Base-by-base conservation (phyloP, 306 rosid species). In the Cicer arietinum region DNA sequence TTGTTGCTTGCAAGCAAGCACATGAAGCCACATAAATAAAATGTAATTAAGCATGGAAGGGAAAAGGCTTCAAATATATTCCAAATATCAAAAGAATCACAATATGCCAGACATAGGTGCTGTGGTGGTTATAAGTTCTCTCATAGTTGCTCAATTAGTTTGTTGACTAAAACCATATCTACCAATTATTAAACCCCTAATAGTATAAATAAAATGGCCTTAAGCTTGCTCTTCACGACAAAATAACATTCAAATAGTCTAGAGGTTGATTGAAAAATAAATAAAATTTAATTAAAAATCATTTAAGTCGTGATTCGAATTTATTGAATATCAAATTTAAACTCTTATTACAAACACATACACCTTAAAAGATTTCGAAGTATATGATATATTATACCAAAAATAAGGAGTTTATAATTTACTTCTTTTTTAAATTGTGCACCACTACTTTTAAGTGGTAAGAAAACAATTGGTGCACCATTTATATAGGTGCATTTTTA, bases 41-140 rank as follows among this genome's bases (percentile, higher is more conserved):
- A 1, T 58, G 7, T 42, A 40, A 48, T 50, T 51, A 14, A 51
- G 70, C 67, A 47, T 35, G 59, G 64, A 56, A 41, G 4, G 39
- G 65, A 37, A 59, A 51, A 17, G 25, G 67, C n/a, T 77, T 67
- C 58, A 45, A 39, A n/a, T 74, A 42, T 58, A 51, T 73, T 7
- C 35, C 7, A 4, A 70, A 45, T 57, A 69, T 46, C 10, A 58
- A 77, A 67, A 48, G 59, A 73, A 54, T 80, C 45, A 42, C 44
- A 66, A 52, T 43, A 43, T 42, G 53, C 44, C 14, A 43, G 53
- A 45, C 30, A 22, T 52, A 54, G 13, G 50, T 69, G 67, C 14
- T 47, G 79, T 46, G 86, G 71, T 74, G 67, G 86, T 74, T 79
- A 43, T 8, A 69, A 45, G 70, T 73, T 78, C 48, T 67, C 22